phyloP scores from a whole-genome alignment of 129 eudicot genomes.

The Helichrysum umbraculigerum region DNA sequence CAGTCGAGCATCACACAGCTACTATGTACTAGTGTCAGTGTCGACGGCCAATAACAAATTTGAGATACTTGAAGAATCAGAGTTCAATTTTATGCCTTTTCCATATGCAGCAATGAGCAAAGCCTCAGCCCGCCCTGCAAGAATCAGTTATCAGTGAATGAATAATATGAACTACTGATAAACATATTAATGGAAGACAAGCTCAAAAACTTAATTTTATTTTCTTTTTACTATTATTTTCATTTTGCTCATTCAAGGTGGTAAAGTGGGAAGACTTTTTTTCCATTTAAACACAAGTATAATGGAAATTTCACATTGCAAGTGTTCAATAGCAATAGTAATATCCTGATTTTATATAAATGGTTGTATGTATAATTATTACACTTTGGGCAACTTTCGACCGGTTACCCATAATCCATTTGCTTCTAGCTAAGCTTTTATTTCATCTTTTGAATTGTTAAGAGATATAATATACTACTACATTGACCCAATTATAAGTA shows the following conservation, averaged over 20 bases:
- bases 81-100: constrained; percentile 51
- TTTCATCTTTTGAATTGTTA: no score
- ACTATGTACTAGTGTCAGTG: constrained; percentile 1
- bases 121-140: constrained; percentile 97
- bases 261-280: background rate
- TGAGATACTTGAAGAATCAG: constrained; percentile 25
- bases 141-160: constrained; percentile 13
- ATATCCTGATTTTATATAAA: no score
- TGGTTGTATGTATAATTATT: no score
- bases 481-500: background rate
- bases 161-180: constrained; percentile 3
- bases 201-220: background rate
- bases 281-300: background rate
- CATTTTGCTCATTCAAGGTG: no score
- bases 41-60: background rate
- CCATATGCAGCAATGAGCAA: constrained; percentile 96
- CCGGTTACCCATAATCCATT: no score
- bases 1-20: background rate
- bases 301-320: no score
- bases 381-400: no score
- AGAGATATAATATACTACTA: background rate
- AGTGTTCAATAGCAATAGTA: no score
- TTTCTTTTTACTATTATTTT: no score
- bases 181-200: background rate
- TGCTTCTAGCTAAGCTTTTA: no score